Evolutionary conservation across 305 asterid genomes (phyloP).

Genomic region (Fraxinus latifolia): DNA sequence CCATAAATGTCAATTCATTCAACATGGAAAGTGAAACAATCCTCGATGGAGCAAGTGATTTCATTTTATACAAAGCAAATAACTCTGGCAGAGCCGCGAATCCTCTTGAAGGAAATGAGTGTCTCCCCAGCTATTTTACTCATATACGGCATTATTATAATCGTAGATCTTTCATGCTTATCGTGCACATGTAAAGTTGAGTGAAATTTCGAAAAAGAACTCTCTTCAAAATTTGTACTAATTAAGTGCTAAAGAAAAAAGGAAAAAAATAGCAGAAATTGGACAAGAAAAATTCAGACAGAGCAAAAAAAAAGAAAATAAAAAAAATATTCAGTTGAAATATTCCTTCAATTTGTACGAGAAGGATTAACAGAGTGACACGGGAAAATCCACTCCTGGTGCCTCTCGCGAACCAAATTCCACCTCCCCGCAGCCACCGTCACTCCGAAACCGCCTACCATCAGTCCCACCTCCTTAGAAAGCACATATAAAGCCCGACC

Average conservation of each 20-base stretch:
- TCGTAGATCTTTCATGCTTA: not conserved
- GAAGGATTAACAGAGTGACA: not conserved
- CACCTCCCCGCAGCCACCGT: not conserved
- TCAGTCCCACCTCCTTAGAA: constrained; percentile 15
- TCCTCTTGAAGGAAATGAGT: not conserved
- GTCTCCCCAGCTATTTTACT: not conserved
- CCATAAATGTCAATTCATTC: not conserved
- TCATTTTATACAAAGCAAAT: not conserved
- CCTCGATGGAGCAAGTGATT: not conserved
- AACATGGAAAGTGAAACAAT: not conserved
- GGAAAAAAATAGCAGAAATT: not conserved
- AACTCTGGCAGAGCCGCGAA: not conserved
- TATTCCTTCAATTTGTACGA: not conserved
- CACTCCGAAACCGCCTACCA: constrained; percentile 7
- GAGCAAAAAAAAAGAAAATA: not conserved
- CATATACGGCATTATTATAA: not conserved
- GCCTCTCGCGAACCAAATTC: not conserved
- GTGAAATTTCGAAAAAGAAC: not conserved
- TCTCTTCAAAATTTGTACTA: not conserved
- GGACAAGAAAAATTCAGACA: not conserved
- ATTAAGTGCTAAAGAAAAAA: not conserved
- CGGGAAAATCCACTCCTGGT: not conserved
- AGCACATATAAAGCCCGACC: not conserved
- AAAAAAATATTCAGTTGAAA: not conserved
- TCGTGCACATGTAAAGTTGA: not conserved